Base-by-base conservation (phyloP, 345 rosid species). In the Aethionema arabicum region DNA sequence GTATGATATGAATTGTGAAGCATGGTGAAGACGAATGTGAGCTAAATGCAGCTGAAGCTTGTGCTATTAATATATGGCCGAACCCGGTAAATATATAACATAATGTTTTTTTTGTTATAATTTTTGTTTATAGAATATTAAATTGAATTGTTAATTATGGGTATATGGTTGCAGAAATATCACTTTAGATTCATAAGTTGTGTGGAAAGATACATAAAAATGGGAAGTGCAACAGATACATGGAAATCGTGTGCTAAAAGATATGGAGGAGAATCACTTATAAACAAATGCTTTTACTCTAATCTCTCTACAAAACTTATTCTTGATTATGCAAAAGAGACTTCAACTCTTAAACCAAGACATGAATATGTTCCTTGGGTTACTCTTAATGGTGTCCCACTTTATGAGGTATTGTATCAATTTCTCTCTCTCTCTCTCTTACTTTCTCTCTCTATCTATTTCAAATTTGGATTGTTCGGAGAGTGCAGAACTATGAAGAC, bases 1-100 rank as follows among this genome's bases (percentile, higher is more conserved):
- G n/a, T n/a, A n/a, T n/a, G n/a, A n/a, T 4, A 9, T 52, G 27
- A 21, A n/a, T 31, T 48, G 36, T 49, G 59, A 74, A 85, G 93
- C 96, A 85, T 46, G 96, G 93, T 8, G 77, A 79, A 44, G 80
- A 82, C 47, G 96, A 88, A 69, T 88, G 93, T 63, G 75, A 77
- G 42, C 67, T 88, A 8, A 89, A 84, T 39, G 65, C 77, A 1
- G 72, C 86, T 11, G 82, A 88, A 31, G 91, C 95, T 4, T 88
- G 91, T 40, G 77, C 75, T 69, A 81, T 88, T 48, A 57, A 37
- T 9, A 32, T 61, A 38, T 82, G 64, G 79, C 89, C 88, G 0
- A 75, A 83, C 51, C 69, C 52, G 53, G 88, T 83, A 63, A 13
- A 12, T n/a, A n/a, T n/a, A n/a, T 51, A 35, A 11, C 5, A 45